phyloP scores from a whole-genome alignment of 352 stramenopile genomes.

The Globisporangium cederbergense region DNA sequence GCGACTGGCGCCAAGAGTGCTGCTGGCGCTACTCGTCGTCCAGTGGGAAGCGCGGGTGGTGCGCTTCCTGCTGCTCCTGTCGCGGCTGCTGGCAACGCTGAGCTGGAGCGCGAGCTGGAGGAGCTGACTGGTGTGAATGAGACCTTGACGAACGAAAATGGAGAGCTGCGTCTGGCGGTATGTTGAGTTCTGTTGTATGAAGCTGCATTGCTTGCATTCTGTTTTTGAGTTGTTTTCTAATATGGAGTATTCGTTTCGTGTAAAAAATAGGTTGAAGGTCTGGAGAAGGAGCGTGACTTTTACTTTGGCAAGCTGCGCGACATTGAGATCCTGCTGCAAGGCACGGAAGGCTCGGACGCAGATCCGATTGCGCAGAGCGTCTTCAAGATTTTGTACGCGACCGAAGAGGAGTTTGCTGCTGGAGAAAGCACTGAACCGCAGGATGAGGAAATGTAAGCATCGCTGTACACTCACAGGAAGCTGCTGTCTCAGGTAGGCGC shows the following conservation, averaged over 20 bases:
- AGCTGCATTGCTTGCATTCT: no score
- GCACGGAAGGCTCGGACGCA: conserved; percentile 48
- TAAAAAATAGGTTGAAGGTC: conserved; percentile 64
- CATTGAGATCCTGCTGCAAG: conserved; percentile 95
- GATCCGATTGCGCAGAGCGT: conserved; percentile 64
- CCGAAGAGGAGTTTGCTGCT: conserved; percentile 53
- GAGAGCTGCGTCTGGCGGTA: conserved; percentile 71
- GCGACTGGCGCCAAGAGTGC: conserved; percentile 13
- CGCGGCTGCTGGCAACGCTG: conserved; percentile 27
- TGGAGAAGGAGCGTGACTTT: conserved; percentile 97
- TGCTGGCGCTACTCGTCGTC: conserved; percentile 26
- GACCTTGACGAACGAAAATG: conserved; percentile 72
- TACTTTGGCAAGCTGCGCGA: conserved; percentile 99
- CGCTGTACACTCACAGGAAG: neutral
- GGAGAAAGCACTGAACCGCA: conserved; percentile 41
- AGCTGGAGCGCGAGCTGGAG: conserved; percentile 73
- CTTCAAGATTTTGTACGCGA: conserved; percentile 86
- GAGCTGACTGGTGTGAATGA: conserved; percentile 67
- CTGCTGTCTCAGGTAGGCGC: neutral
- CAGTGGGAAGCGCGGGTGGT: conserved; percentile 23
- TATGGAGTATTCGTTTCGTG: neutral
- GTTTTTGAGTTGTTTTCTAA: neutral
- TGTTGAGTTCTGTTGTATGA: conserved; percentile 4
- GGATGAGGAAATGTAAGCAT: conserved; percentile 48
- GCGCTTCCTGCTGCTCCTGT: conserved; percentile 14